phyloP scores from a whole-genome alignment of 2,329 filamentous ascomycete species.

The Aureobasidium sp. region DNA sequence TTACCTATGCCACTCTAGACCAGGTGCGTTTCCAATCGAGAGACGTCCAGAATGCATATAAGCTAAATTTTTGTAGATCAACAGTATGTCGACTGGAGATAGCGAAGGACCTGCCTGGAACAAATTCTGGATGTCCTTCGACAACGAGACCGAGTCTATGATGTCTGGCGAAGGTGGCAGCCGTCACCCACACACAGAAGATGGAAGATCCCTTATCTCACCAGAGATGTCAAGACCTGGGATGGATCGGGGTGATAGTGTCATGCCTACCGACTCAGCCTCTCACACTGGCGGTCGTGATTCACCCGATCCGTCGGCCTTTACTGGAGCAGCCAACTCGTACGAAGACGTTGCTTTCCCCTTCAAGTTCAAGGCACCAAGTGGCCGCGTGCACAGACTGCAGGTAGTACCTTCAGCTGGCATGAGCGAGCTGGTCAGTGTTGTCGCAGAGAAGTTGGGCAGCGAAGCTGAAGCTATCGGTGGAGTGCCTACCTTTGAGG shows the following conservation, averaged over 20 bases:
- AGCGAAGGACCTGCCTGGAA: conserved; percentile 97
- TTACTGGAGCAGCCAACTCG: conserved; percentile 49
- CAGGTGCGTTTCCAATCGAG: conserved; percentile 54
- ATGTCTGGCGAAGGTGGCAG: conserved; percentile 84
- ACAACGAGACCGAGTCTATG: conserved; percentile 92
- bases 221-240: conserved; percentile 61
- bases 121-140: conserved; percentile 97
- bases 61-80: conserved; percentile 48
- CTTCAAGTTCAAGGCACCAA: conserved; percentile 98
- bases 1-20: conserved; percentile 96
- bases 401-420: conserved; percentile 78
- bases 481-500: conserved; percentile 68
- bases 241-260: conserved; percentile 69
- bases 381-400: conserved; percentile 85
- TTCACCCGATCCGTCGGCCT: conserved; percentile 62
- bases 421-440: conserved; percentile 68
- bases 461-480: conserved; percentile 76
- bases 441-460: conserved; percentile 78
- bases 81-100: conserved; percentile 83
- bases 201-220: conserved; percentile 71
- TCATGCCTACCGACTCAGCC: conserved; percentile 88
- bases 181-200: conserved; percentile 61
- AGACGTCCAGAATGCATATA: not conserved
- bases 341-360: conserved; percentile 72
- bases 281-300: conserved; percentile 76